Evolutionary conservation across 2,329 filamentous ascomycete genomes (phyloP), one percentile per base, ranked within the genome.

Genomic region (Aspergillus transmontanensis): DNA sequence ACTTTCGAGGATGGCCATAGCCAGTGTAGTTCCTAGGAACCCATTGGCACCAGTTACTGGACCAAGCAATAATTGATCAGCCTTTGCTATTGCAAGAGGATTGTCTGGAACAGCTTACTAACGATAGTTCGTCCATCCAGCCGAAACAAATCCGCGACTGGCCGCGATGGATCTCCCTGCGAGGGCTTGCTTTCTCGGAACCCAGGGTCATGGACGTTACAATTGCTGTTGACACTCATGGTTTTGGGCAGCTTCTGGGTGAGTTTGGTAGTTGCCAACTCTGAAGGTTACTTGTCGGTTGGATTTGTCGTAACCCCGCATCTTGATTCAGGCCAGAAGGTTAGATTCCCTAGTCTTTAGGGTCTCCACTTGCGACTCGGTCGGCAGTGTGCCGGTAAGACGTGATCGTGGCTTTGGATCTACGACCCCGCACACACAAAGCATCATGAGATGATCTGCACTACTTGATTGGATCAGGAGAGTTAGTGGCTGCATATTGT

Each of bases 1-100:
- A 19, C 64, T 70, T 62, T 77, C 74, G 9, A 78, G 58, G 1
- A 78, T 67, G 1, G 71, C 62, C 2, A 34, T 57, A 3, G 70
- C 67, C 2, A 71, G 58, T 10, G 60, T 62, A 2, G 66, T 58
- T 0, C 72, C 73, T 6, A 75, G 57, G 48, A 66, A 69, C 2
- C 72, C 73, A 12, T 55, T 61, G 4, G 45, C 68, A 11, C 74
- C 74, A 10, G 72, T 75, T 19, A 74, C 69, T 69, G 23, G 11
- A 11, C 0, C 10, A 45, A 5, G n/a, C 3, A 5, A 9, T 16
- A 4, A 3, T 26, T 19, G 19, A 48, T 46, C n/a, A 46, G 43
- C 21, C 6, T 48, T 19, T 48, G 5, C 21, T 4, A 7, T 16
- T 16, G 1, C 2, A 14, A 23, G 2, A 1, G 2, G 2, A 53